phyloP scores from a whole-genome alignment of 73 alveolate genomes.

The Stentor roeselii region DNA sequence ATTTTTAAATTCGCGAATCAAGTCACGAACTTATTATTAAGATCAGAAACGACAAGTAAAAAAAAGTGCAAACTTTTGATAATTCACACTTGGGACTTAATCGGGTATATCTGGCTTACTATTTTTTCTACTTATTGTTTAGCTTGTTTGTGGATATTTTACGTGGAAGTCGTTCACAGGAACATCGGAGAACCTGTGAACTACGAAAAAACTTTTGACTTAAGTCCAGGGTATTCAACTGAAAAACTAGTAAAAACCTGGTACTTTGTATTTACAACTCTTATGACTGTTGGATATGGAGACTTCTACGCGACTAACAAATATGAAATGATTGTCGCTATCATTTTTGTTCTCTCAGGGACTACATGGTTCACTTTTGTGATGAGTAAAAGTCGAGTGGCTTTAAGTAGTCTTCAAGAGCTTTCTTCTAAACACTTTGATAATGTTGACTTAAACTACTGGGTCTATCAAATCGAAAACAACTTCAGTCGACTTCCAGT shows the following conservation, averaged over 20 bases:
- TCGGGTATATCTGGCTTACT: too few relatives aligned
- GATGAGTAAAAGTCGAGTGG: neutral
- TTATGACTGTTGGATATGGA: slow-evolving; percentile 30
- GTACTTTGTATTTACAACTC: neutral
- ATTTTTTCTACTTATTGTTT: neutral
- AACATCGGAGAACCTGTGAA: neutral
- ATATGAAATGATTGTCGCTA: neutral
- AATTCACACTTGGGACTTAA: neutral
- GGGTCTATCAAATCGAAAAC: neutral
- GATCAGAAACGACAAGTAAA: neutral
- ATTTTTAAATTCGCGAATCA: neutral
- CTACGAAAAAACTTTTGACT: neutral
- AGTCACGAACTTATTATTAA: neutral
- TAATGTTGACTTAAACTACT: neutral
- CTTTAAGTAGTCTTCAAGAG: neutral
- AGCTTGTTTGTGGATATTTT: neutral
- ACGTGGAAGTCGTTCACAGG: neutral
- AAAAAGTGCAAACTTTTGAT: neutral
- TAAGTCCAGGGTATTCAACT: neutral
- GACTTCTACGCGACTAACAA: slow-evolving; percentile 19
- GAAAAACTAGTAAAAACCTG: neutral
- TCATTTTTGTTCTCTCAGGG: neutral
- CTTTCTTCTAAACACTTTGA: neutral
- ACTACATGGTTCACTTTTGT: neutral
- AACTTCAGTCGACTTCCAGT: neutral